These are phyloP conservation scores for Yamadazyma sp. DNA, from an alignment of 805 yeast species.

Conservation along the genomic window DNA sequence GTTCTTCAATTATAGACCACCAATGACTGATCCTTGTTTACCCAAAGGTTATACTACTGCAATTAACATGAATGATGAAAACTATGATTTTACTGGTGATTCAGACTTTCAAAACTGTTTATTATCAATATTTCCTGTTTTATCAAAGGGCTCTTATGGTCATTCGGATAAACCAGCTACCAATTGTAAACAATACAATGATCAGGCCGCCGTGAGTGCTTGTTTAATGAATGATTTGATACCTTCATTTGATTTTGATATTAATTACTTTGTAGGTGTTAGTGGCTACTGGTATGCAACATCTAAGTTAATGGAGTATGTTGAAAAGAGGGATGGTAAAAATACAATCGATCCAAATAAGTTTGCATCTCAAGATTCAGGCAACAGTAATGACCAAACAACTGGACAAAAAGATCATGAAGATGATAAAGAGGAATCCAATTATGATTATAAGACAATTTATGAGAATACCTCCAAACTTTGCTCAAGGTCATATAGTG, in stretches of 20 bases:
- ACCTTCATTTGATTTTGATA: conserved; percentile 56
- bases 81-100: conserved; percentile 45
- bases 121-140: conserved; percentile 43
- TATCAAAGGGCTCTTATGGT: conserved; percentile 31
- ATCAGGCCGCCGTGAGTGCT: conserved; percentile 33
- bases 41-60: conserved; percentile 43
- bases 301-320: conserved; percentile 39
- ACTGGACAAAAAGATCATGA: neutral
- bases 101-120: conserved; percentile 52
- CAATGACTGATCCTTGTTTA: conserved; percentile 54
- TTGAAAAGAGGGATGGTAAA: neutral
- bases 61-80: conserved; percentile 21
- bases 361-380: neutral
- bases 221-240: conserved; percentile 52
- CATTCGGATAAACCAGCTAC: conserved; percentile 18
- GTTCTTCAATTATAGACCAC: conserved; percentile 17
- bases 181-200: conserved; percentile 30
- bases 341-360: conserved; percentile 2
- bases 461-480: conserved; percentile 43
- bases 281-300: conserved; percentile 68
- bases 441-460: conserved; percentile 44
- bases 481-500: conserved; percentile 43
- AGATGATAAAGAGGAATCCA: conserved; percentile 14
- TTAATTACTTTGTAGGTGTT: conserved; percentile 59
- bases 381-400: neutral